phyloP scores from a whole-genome alignment of 2,329 filamentous ascomycete species.

The Fusarium xylarioides region DNA sequence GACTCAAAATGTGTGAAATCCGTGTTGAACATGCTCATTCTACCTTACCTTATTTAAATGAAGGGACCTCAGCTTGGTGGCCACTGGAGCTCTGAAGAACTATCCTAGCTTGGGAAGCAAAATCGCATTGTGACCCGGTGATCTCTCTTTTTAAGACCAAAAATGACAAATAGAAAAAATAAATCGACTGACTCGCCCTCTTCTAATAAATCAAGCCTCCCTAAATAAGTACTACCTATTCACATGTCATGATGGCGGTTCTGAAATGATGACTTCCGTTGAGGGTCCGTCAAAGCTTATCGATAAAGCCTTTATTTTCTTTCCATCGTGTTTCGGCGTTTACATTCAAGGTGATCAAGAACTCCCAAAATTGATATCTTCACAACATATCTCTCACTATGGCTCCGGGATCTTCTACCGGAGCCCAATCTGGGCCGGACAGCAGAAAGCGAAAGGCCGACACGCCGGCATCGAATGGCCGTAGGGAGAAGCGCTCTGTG shows the following conservation, averaged over 20 bases:
- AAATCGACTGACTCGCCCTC: neutral
- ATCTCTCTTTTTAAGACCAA: neutral
- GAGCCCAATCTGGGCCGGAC: slow-evolving; percentile 38
- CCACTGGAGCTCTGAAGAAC: neutral
- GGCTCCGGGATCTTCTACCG: slow-evolving; percentile 39
- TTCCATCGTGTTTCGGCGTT: slow-evolving; percentile 1
- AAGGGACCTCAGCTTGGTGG: neutral
- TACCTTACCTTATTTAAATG: neutral
- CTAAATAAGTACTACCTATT: neutral
- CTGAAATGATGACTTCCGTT: neutral
- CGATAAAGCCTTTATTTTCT: slow-evolving; percentile 43
- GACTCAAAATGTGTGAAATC: neutral
- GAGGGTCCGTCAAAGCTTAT: slow-evolving; percentile 33
- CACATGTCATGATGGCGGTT: neutral
- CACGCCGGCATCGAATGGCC: slow-evolving; percentile 31
- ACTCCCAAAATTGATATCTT: neutral
- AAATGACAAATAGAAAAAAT: neutral
- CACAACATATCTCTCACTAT: slow-evolving; percentile 34
- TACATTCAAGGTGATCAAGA: neutral
- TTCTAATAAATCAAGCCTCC: neutral
- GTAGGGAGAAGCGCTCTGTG: slow-evolving; percentile 56
- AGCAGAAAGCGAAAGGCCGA: slow-evolving; percentile 43
- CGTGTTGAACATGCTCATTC: neutral
- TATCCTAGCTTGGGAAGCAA: neutral
- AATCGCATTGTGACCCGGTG: neutral